A percentile compares a stretch with the other conserved stretches of the same genome.
phyloP scores from a whole-genome alignment of 495 filamentous ascomycete genomes.

The Sabuloglossum arenarium region DNA sequence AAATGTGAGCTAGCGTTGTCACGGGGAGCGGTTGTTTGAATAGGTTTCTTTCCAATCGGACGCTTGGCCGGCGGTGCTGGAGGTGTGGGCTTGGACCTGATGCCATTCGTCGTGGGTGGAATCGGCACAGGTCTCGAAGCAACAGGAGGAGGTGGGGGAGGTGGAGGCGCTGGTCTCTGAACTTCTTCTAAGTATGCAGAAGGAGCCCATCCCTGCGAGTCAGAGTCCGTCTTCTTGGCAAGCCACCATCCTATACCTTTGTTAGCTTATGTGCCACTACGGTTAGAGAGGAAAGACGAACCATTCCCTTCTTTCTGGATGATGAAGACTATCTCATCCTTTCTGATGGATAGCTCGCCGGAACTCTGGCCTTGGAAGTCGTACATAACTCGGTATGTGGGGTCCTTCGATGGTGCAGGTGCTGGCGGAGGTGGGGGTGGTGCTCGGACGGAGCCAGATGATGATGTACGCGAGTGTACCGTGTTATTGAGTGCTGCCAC shows the following conservation, averaged over 20 bases:
- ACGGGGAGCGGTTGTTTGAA: conserved; percentile 37
- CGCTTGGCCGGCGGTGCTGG: conserved; percentile 76
- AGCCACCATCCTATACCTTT: conserved; percentile 79
- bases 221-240: conserved; percentile 41
- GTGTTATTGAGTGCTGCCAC: conserved; percentile 21
- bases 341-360: conserved; percentile 58
- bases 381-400: conserved; percentile 67
- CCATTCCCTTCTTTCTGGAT: conserved; percentile 80
- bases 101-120: conserved; percentile 3
- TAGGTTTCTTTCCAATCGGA: conserved; percentile 51
- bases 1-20: conserved; percentile 28
- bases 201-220: conserved; percentile 73
- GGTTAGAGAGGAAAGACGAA: conserved; percentile 23
- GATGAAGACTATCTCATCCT: conserved; percentile 65
- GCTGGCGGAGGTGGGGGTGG: conserved; percentile 48
- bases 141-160: conserved; percentile 19
- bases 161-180: conserved; percentile 16
- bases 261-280: not conserved
- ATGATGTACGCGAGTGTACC: conserved; percentile 31
- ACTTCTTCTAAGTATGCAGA: conserved; percentile 79
- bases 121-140: conserved; percentile 11
- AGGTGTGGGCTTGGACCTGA: conserved; percentile 23
- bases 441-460: conserved; percentile 31
- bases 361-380: conserved; percentile 61
- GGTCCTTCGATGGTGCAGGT: conserved; percentile 47